These are phyloP conservation scores for Nannochloropsis granulata DNA, from an alignment of 108 stramenopile genomes.

Conservation along the genomic window DNA sequence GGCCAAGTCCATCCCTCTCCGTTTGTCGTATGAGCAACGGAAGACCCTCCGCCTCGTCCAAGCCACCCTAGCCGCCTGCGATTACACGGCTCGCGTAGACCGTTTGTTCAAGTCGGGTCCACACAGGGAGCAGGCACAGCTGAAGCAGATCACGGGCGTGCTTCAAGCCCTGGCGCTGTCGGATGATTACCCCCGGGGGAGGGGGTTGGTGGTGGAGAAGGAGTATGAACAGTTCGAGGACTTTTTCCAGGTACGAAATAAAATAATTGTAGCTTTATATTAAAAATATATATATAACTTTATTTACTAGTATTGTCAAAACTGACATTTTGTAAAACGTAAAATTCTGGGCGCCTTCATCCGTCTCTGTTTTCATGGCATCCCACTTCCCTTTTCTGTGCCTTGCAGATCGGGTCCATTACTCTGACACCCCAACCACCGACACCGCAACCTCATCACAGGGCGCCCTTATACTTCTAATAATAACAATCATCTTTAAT, in stretches of 20 bases:
- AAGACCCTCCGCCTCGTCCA: slow-evolving; percentile 51
- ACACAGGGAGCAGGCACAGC: slow-evolving; percentile 23
- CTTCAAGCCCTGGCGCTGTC: slow-evolving; percentile 49
- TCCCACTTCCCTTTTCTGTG: too few species aligned
- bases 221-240: slow-evolving; percentile 12
- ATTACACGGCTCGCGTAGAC: slow-evolving; percentile 51
- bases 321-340: too few species aligned
- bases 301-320: too few species aligned
- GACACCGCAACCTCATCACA: too few species aligned
- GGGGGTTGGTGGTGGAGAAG: slow-evolving; percentile 27
- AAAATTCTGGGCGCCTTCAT: too few species aligned
- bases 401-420: too few species aligned
- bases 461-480: too few species aligned
- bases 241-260: slow-evolving; percentile 31
- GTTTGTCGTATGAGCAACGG: slow-evolving; percentile 47
- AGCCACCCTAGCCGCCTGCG: slow-evolving; percentile 47
- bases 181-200: slow-evolving; percentile 46
- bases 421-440: too few species aligned
- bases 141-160: slow-evolving; percentile 42
- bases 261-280: too few species aligned
- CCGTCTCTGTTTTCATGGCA: too few species aligned
- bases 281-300: too few species aligned
- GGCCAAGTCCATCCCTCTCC: slow-evolving; percentile 57
- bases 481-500: too few species aligned
- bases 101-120: slow-evolving; percentile 24